These are phyloP conservation scores for Sicyos edulis DNA, from an alignment of 306 rosid genomes.

Conservation along the genomic window DNA sequence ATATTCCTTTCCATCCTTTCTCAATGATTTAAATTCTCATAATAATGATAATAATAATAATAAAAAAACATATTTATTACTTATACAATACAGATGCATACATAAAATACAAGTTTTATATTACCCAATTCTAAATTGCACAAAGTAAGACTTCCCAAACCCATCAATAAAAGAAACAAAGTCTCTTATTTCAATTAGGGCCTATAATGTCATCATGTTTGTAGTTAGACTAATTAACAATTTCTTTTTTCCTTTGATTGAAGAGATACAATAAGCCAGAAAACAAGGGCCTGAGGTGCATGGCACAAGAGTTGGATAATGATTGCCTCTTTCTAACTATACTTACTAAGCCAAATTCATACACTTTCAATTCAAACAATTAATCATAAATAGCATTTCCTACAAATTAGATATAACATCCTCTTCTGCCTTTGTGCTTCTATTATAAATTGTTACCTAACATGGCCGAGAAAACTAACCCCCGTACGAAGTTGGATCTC, in stretches of 20 bases:
- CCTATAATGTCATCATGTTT: background rate
- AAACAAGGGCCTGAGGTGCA: background rate
- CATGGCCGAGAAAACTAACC: conserved; percentile 45
- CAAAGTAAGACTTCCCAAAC: no score
- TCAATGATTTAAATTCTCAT: no score
- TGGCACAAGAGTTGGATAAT: conserved; percentile 27
- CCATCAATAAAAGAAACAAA: no score
- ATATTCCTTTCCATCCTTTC: no score
- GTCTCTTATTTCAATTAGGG: background rate
- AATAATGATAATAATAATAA: no score
- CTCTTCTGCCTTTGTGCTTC: conserved; percentile 2
- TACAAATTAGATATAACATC: background rate
- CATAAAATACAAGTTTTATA: no score
- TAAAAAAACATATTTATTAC: no score
- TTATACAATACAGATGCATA: no score
- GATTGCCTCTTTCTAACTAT: conserved; percentile 2
- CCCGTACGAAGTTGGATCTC: conserved; percentile 53
- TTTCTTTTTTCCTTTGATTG: background rate
- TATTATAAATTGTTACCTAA: conserved; percentile 45
- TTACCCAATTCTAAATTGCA: no score
- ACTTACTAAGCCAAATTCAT: conserved; percentile 3
- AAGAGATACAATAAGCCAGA: background rate
- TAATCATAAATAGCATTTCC: conserved; percentile 9
- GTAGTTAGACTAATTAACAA: background rate
- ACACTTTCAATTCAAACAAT: conserved; percentile 5